These are phyloP conservation scores for Diplotaxis tenuifolia DNA, from an alignment of 345 rosid genomes.

Conservation along the genomic window DNA sequence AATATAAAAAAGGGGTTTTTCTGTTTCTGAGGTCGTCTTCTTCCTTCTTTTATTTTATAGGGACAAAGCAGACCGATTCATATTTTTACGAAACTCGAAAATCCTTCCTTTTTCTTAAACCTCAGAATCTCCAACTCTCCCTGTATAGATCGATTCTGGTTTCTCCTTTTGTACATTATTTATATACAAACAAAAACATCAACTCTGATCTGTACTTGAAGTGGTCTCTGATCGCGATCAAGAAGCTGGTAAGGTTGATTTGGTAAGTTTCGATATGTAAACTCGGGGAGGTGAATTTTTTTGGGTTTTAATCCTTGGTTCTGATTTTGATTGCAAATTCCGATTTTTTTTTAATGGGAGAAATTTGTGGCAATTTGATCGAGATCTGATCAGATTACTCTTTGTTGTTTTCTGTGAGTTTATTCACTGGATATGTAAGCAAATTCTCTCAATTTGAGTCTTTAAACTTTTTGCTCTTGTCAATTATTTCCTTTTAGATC, in stretches of 20 bases:
- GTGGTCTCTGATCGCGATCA: constrained; percentile 29
- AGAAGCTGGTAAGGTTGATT: constrained; percentile 20
- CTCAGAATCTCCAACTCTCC: constrained; percentile 8
- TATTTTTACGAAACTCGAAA: constrained; percentile 1
- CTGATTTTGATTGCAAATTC: constrained; percentile 15
- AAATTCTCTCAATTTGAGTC: constrained; percentile 20
- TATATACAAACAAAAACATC: neutral
- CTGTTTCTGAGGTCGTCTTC: constrained; percentile 35
- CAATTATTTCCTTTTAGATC: too few relatives aligned
- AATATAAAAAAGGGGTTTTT: constrained; percentile 8
- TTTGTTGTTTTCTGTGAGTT: neutral
- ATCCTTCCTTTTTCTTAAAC: constrained; percentile 14
- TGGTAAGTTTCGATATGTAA: constrained; percentile 16
- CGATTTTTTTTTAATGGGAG: neutral
- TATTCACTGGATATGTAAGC: neutral
- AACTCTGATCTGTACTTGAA: constrained; percentile 15
- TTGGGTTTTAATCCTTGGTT: neutral
- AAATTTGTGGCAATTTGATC: neutral
- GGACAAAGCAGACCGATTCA: constrained; percentile 22
- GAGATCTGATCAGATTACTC: constrained; percentile 24
- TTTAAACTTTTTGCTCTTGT: neutral
- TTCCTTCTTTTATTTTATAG: constrained; percentile 19
- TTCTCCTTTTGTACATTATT: constrained; percentile 22
- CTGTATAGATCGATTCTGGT: constrained; percentile 21
- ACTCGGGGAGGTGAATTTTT: neutral